Evolutionary conservation across 2,329 filamentous ascomycete genomes (phyloP).

Genomic region (Coleophoma crateriformis): DNA sequence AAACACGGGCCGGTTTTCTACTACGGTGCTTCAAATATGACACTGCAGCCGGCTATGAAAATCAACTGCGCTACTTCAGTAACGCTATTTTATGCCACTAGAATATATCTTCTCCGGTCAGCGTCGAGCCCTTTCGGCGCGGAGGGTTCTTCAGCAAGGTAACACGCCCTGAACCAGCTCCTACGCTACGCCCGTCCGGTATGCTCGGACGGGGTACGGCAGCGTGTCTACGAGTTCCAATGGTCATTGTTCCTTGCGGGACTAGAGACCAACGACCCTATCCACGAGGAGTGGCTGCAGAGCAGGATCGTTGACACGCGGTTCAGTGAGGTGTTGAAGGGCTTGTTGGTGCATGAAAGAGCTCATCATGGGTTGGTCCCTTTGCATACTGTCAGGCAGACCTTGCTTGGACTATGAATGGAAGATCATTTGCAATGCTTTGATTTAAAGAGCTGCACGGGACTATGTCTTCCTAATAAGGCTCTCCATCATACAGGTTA

Average conservation of each 20-base stretch:
- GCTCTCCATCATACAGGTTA: no score
- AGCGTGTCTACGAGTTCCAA: slow-evolving; percentile 10
- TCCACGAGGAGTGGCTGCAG: slow-evolving; percentile 11
- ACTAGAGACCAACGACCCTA: slow-evolving; percentile 9
- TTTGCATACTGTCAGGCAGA: no score
- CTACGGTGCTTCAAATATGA: slow-evolving; percentile 9
- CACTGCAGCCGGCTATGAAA: slow-evolving; percentile 7
- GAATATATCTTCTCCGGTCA: slow-evolving; percentile 2
- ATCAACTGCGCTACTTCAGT: slow-evolving; percentile 8
- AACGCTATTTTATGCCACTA: slow-evolving; percentile 5
- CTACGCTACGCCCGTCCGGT: slow-evolving; percentile 1
- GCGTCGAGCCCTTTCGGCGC: not conserved
- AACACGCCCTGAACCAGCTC: slow-evolving; percentile 1
- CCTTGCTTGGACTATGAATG: no score
- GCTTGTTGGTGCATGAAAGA: no score
- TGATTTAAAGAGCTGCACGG: no score
- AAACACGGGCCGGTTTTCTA: slow-evolving; percentile 3
- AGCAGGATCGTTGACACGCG: not conserved
- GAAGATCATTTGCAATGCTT: no score
- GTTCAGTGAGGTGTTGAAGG: not conserved
- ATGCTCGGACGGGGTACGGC: slow-evolving; percentile 1
- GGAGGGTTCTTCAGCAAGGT: not conserved
- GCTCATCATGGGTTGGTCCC: no score
- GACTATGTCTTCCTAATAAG: no score
- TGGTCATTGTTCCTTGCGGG: slow-evolving; percentile 12